Evolutionary conservation across 768 basidiomycete species (phyloP), one percentile per base, ranked within the genome.

Genomic region (Phylloporus arenicola): DNA sequence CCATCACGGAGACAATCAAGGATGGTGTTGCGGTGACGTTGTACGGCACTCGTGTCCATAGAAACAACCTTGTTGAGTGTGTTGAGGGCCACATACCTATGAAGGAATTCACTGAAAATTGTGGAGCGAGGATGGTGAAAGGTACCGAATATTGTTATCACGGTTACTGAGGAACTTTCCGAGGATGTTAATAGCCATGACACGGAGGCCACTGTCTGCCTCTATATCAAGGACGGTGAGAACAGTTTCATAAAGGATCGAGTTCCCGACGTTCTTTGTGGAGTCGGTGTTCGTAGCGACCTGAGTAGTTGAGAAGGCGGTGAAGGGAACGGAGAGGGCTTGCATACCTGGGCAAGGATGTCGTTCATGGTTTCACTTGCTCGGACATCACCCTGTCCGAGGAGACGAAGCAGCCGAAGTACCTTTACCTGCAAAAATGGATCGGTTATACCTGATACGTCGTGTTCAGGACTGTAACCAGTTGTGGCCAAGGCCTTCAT

Each of bases 201-300:
- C 94, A 2, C 96, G 85, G 19, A 99, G 73, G 17, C 93, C 92
- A 37, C 83, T 87, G 65, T 99, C 96, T 11, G 96, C 94, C 62
- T 99, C 93, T 54, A 98, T 98, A 57, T 99, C 95, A 42, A 99
- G 76, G 16, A 99, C 86, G 1, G 94, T 92, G 55, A 98, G 76
- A 6, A 97, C 95, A 0, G 95, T 95, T 72, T 99, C 96, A 67
- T 99, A 99, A 29, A 99, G 70, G 55, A 99, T 97, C 4, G 95
- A 86, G 68, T 97, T 98, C 46, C 96, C 96, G 57, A 98, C 96
- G 62, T 98, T 99, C 72, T 99, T 99, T 6, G 88, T 83, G 5
- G 88, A 87, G 61, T 99, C 96, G 0, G 96, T 99, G 67, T 98
- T 99, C 2, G 96, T 98, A n/a, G 96, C 96, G 30, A 99, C 94